Conservation (phyloP, 2,329 filamentous ascomycete genomes). For the Penicillium sp. region DNA sequence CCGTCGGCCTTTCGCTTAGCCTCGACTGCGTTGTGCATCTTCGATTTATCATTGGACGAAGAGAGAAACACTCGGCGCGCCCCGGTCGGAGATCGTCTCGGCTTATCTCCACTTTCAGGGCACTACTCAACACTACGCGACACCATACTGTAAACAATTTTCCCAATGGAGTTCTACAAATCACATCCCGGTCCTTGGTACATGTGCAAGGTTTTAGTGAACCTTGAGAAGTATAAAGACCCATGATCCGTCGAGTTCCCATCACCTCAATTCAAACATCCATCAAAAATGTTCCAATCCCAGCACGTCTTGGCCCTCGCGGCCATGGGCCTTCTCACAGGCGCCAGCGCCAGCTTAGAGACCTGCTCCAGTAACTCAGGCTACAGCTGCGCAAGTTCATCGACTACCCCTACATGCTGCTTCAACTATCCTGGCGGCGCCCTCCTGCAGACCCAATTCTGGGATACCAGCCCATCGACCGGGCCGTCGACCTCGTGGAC, state of each 20-base stretch:
- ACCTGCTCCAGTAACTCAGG: conserved; percentile 40
- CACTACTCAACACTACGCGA: background rate
- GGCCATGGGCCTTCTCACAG: conserved; percentile 19
- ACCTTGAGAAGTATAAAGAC: background rate
- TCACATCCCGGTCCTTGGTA: conserved; percentile 28
- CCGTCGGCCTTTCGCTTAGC: conserved; percentile 5
- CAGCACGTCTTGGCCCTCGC: conserved; percentile 28
- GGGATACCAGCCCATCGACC: conserved; percentile 57
- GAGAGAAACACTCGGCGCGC: background rate
- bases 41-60: background rate
- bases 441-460: conserved; percentile 61
- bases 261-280: background rate
- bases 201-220: conserved; percentile 29
- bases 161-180: conserved; percentile 14
- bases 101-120: conserved; percentile 1
- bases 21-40: background rate
- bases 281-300: conserved; percentile 2
- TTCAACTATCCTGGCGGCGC: conserved; percentile 61
- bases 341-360: conserved; percentile 26
- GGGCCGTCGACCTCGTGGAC: conserved; percentile 60
- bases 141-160: background rate
- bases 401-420: conserved; percentile 55
- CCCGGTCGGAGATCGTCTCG: conserved; percentile 9
- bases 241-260: background rate
- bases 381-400: conserved; percentile 59